Percentiles rank a stretch among this genome's conserved stretches.
Evolutionary conservation across 179 eudicot genomes (phyloP).

Genomic region (Amaranthus tricolor): DNA sequence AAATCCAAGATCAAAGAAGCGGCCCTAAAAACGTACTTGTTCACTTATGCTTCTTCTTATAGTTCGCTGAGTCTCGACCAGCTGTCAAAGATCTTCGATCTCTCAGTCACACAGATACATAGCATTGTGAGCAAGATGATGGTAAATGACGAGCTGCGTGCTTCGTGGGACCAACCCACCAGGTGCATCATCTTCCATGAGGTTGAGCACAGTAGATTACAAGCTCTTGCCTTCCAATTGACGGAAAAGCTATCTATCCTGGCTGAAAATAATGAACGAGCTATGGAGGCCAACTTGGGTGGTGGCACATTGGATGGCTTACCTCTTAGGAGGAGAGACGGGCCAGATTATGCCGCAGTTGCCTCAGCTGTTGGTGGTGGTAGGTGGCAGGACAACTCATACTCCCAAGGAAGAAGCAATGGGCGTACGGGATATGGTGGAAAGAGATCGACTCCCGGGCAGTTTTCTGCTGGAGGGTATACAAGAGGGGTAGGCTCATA

Average conservation of each 20-base stretch:
- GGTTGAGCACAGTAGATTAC: conserved; percentile 68
- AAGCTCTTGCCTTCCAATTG: conserved; percentile 74
- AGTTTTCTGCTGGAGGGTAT: conserved; percentile 43
- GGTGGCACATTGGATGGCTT: conserved; percentile 62
- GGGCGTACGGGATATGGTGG: conserved; percentile 56
- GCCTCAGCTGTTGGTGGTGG: conserved; percentile 42
- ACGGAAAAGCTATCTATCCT: conserved; percentile 69
- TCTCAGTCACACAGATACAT: conserved; percentile 61
- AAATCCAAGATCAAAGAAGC: conserved; percentile 73
- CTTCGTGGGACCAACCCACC: conserved; percentile 85
- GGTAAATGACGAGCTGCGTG: conserved; percentile 77
- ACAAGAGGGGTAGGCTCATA: conserved; percentile 42
- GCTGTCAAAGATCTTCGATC: conserved; percentile 78
- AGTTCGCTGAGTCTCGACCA: conserved; percentile 65
- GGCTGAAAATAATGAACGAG: conserved; percentile 83
- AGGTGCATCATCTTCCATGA: conserved; percentile 70
- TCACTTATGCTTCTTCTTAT: conserved; percentile 65
- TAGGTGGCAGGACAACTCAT: conserved; percentile 68
- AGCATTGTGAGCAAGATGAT: conserved; percentile 87
- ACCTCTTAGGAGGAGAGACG: conserved; percentile 68
- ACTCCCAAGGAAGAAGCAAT: conserved; percentile 56
- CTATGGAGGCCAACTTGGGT: conserved; percentile 62
- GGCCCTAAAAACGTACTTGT: conserved; percentile 71
- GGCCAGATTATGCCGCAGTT: conserved; percentile 67
- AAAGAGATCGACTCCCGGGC: conserved; percentile 37